Percentiles rank a stretch among this genome's conserved stretches.
phyloP scores from a whole-genome alignment of 768 basidiomycete genomes.

The Floccularia luteovirens region DNA sequence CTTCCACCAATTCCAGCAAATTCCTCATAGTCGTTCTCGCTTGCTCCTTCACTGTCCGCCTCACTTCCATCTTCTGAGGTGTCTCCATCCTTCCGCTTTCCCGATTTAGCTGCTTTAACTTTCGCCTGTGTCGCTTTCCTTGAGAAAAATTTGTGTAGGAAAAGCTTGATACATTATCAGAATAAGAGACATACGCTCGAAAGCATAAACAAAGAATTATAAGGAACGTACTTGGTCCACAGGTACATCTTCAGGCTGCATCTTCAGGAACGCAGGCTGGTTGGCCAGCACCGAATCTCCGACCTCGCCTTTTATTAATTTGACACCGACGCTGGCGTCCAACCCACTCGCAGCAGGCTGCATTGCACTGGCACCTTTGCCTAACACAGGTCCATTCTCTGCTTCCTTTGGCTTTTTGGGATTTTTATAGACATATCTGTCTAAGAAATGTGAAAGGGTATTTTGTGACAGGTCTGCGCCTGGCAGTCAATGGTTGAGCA shows the following conservation, averaged over 20 bases:
- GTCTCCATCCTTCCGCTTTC: slow-evolving; percentile 22
- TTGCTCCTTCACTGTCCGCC: slow-evolving; percentile 29
- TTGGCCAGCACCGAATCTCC: slow-evolving; percentile 51
- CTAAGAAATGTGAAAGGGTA: slow-evolving; percentile 91
- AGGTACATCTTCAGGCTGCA: slow-evolving; percentile 63
- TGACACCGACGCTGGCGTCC: slow-evolving; percentile 50
- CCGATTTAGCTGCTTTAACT: slow-evolving; percentile 32
- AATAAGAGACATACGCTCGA: not conserved
- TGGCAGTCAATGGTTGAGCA: slow-evolving; percentile 67
- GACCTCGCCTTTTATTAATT: slow-evolving; percentile 58
- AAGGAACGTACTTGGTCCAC: slow-evolving; percentile 67
- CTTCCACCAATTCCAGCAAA: slow-evolving; percentile 29
- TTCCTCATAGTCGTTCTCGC: slow-evolving; percentile 26
- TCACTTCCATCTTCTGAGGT: slow-evolving; percentile 30
- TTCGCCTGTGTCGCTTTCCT: slow-evolving; percentile 54
- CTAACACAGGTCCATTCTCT: slow-evolving; percentile 23
- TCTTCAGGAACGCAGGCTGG: slow-evolving; percentile 66
- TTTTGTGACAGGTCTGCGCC: slow-evolving; percentile 87
- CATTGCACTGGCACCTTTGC: slow-evolving; percentile 88
- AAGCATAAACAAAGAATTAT: not conserved
- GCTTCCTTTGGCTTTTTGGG: slow-evolving; percentile 57
- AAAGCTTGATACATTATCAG: slow-evolving; percentile 39
- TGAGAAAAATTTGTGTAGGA: slow-evolving; percentile 88
- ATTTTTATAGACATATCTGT: slow-evolving; percentile 96
- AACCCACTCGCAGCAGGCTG: slow-evolving; percentile 75